Conservation (phyloP, 768 basidiomycete genomes). For the Ephemerocybe angulata region DNA sequence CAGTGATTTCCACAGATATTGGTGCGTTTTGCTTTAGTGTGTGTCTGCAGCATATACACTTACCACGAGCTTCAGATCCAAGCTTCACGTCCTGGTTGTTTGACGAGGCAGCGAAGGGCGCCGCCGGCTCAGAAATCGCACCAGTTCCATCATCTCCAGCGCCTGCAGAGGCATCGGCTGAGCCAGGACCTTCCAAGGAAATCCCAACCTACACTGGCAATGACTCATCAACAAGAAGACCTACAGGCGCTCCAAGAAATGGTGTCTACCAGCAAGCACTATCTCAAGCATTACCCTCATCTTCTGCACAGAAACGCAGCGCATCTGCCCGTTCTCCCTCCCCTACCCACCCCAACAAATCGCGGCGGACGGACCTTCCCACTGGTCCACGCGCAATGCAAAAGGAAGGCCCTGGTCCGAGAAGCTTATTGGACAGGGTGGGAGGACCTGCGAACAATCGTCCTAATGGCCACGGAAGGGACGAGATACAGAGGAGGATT, state of each 20-base stretch:
- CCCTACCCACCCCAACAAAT: slow-evolving; percentile 62
- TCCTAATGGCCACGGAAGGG: slow-evolving; percentile 42
- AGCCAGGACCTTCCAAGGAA: slow-evolving; percentile 27
- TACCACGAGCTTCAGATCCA: slow-evolving; percentile 50
- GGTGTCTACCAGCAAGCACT: slow-evolving; percentile 73
- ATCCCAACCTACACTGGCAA: slow-evolving; percentile 25
- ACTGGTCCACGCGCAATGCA: slow-evolving; percentile 86
- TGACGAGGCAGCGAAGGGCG: slow-evolving; percentile 69
- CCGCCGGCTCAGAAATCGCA: slow-evolving; percentile 46
- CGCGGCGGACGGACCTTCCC: slow-evolving; percentile 72
- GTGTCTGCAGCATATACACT: slow-evolving; percentile 8
- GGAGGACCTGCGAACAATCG: slow-evolving; percentile 48
- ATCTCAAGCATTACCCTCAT: slow-evolving; percentile 55
- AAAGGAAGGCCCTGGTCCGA: slow-evolving; percentile 32
- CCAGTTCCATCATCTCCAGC: slow-evolving; percentile 34
- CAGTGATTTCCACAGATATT: slow-evolving; percentile 45
- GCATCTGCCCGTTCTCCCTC: slow-evolving; percentile 68
- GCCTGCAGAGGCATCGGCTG: slow-evolving; percentile 21
- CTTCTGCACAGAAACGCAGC: slow-evolving; percentile 58
- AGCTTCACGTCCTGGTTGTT: slow-evolving; percentile 91
- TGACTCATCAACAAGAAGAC: slow-evolving; percentile 41
- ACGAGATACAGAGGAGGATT: slow-evolving; percentile 77
- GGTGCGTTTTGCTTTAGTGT: slow-evolving; percentile 37
- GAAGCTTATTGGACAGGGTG: slow-evolving; percentile 81
- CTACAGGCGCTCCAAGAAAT: slow-evolving; percentile 46